These are phyloP conservation scores for Pneumocystis wakefieldiae DNA, from an alignment of 1,139 yeast species.

Conservation along the genomic window DNA sequence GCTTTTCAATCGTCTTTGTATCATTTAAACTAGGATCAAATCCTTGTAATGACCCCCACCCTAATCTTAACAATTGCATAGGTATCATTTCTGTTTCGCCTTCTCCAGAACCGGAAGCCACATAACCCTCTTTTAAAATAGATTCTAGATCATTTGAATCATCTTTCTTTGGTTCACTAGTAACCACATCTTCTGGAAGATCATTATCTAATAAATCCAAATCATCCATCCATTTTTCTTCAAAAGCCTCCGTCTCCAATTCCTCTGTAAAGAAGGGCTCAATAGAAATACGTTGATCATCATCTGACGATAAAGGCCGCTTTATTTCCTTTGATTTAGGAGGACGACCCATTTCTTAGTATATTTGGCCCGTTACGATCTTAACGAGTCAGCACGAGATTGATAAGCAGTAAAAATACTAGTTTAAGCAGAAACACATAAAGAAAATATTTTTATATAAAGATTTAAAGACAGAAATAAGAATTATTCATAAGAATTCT, in stretches of 20 bases:
- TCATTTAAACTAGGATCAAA: slow-evolving; percentile 13
- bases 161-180: slow-evolving; percentile 15
- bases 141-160: slow-evolving; percentile 18
- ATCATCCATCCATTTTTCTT: background rate
- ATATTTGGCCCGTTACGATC: too few species aligned
- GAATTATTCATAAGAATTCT: too few species aligned
- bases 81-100: slow-evolving; percentile 7
- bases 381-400: too few species aligned
- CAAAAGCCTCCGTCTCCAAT: background rate
- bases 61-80: background rate
- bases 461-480: too few species aligned
- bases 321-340: too few species aligned
- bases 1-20: background rate
- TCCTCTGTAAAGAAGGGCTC: background rate
- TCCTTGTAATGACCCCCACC: background rate
- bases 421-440: background rate
- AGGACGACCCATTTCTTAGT: too few species aligned
- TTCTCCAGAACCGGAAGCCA: slow-evolving; percentile 24
- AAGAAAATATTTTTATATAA: too few species aligned
- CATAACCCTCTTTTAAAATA: slow-evolving; percentile 21
- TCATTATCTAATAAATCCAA: slow-evolving; percentile 6
- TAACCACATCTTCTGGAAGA: slow-evolving; percentile 31
- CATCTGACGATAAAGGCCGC: background rate
- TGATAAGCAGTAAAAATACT: too few species aligned
- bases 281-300: background rate